Evolutionary conservation across 768 basidiomycete genomes (phyloP).

Genomic region (Serendipita sp.): DNA sequence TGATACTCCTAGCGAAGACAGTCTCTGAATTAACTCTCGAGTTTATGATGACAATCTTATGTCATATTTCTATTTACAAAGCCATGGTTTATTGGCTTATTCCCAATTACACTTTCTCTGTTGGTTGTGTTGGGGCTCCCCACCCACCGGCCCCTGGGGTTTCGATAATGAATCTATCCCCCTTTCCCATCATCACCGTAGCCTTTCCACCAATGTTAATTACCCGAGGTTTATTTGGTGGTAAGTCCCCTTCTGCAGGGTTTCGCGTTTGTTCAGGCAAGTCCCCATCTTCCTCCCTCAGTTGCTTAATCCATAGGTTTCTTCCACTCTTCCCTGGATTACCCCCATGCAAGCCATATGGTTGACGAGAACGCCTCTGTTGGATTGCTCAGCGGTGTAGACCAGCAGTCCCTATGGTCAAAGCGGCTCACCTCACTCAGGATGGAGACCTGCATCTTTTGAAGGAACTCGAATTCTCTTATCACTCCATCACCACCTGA

Average conservation of each 20-base stretch:
- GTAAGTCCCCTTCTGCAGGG: background rate
- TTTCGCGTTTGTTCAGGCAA: slow-evolving; percentile 23
- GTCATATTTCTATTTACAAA: background rate
- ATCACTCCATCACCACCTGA: slow-evolving; percentile 57
- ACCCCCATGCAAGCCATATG: slow-evolving; percentile 77
- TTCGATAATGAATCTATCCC: slow-evolving; percentile 63
- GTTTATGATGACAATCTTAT: too few species aligned
- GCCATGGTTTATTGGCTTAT: background rate
- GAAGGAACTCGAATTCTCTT: slow-evolving; percentile 67
- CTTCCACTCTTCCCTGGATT: slow-evolving; percentile 50
- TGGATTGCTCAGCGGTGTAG: background rate
- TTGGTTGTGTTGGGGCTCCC: slow-evolving; percentile 26
- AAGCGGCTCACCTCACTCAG: slow-evolving; percentile 52
- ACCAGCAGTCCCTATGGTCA: background rate
- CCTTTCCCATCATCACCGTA: slow-evolving; percentile 74
- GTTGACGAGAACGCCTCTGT: slow-evolving; percentile 68
- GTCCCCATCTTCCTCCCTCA: slow-evolving; percentile 31
- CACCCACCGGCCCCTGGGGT: slow-evolving; percentile 88
- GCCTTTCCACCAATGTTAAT: slow-evolving; percentile 88
- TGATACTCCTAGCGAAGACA: background rate
- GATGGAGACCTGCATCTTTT: slow-evolving; percentile 74
- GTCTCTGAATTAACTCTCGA: background rate
- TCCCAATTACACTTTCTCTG: background rate
- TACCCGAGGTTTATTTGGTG: slow-evolving; percentile 23
- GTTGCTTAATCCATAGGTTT: slow-evolving; percentile 61